Conservation (phyloP, 108 stramenopile genomes). For the Cyclotella distinguenda region DNA sequence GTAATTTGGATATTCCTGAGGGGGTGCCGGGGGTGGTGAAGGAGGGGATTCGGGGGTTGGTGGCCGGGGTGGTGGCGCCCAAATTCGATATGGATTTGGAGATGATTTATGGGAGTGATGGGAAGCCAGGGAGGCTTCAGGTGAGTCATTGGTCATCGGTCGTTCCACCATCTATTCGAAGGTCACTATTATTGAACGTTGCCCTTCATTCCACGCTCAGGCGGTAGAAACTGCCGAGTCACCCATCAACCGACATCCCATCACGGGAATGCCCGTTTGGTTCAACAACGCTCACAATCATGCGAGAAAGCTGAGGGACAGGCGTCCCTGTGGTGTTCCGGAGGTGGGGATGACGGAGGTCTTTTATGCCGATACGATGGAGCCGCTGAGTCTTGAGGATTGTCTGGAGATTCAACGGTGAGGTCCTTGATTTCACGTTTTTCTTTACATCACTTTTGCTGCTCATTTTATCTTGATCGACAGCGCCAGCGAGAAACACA, state of each 20-base stretch:
- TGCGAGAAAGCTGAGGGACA: constrained; percentile 81
- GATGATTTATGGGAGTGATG: constrained; percentile 87
- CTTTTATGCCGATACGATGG: constrained; percentile 90
- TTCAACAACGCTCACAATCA: constrained; percentile 93
- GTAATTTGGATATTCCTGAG: constrained; percentile 81
- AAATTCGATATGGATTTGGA: constrained; percentile 95
- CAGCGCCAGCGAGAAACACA: constrained; percentile 82
- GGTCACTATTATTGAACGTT: not conserved
- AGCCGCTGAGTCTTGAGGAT: constrained; percentile 77
- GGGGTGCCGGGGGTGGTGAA: constrained; percentile 61
- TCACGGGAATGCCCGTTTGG: constrained; percentile 87
- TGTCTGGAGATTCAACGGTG: constrained; percentile 81
- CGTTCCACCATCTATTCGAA: not conserved
- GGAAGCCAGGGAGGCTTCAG: constrained; percentile 82
- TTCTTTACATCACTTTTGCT: not conserved
- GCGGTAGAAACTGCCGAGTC: constrained; percentile 82
- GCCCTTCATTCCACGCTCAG: constrained; percentile 19
- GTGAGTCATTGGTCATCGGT: constrained; percentile 15
- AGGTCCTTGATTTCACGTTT: not conserved
- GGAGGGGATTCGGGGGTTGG: constrained; percentile 71
- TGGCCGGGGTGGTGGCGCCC: constrained; percentile 82
- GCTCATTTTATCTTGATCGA: not conserved
- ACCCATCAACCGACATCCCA: constrained; percentile 89
- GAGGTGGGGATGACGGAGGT: constrained; percentile 95
- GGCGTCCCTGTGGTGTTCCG: constrained; percentile 86